Evolutionary conservation across 192 early-diverging fungal species (phyloP).

Genomic region (Entomortierella lignicola): DNA sequence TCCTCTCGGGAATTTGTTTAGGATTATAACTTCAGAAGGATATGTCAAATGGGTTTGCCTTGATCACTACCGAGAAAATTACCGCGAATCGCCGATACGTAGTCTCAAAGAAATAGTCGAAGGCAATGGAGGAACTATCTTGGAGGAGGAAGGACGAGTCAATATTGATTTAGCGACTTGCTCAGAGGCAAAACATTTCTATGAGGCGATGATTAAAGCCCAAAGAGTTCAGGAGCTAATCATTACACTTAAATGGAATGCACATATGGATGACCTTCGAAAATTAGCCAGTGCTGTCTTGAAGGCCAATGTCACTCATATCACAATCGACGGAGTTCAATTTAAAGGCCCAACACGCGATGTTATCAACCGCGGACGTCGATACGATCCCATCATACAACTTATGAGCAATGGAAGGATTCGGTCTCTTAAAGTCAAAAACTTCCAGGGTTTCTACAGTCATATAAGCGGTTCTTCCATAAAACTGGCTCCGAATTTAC

Average conservation of each 20-base stretch:
- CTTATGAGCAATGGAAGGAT: constrained; percentile 4
- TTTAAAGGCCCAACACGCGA: constrained; percentile 10
- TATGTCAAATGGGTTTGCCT: constrained; percentile 24
- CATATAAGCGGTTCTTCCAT: neutral
- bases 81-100: neutral
- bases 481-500: neutral
- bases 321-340: neutral
- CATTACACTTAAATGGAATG: constrained; percentile 11
- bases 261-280: constrained; percentile 8
- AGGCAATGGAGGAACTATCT: constrained; percentile 1
- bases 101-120: neutral
- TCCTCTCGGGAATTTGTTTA: constrained; percentile 7
- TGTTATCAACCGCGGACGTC: constrained; percentile 4
- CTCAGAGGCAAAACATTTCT: constrained; percentile 5
- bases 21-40: neutral
- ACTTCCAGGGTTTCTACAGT: neutral
- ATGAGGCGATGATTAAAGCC: constrained; percentile 1
- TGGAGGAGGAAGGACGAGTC: neutral
- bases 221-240: constrained; percentile 2
- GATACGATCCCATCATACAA: constrained; percentile 16
- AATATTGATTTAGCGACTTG: neutral
- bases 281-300: constrained; percentile 1
- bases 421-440: neutral
- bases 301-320: neutral
- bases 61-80: constrained; percentile 9